Conservation (phyloP, 73 alveolate species). For the Breviolum minutum region DNA sequence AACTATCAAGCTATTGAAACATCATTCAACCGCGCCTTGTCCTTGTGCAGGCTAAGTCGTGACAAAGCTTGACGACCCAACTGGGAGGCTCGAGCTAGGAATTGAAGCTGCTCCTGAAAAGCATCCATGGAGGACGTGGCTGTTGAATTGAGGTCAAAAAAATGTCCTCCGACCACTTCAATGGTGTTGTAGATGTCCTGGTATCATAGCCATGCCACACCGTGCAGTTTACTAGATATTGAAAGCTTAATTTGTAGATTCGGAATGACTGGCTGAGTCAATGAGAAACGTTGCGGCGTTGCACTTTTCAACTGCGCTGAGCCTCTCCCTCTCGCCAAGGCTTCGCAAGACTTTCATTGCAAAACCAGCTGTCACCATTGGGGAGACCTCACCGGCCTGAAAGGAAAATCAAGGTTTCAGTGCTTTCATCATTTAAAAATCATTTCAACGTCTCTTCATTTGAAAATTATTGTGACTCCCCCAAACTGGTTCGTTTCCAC, state of each 20-base stretch:
- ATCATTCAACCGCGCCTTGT: neutral
- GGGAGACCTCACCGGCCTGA: constrained; percentile 39
- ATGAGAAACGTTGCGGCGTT: neutral
- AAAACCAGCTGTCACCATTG: constrained; percentile 8
- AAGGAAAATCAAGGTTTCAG: no score
- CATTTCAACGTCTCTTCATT: no score
- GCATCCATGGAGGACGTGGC: neutral
- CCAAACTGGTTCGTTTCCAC: no score
- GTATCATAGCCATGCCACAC: neutral
- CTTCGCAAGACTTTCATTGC: constrained; percentile 39
- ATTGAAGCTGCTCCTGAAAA: constrained; percentile 42
- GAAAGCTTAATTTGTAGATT: no score
- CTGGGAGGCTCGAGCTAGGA: constrained; percentile 65
- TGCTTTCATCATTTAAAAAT: neutral
- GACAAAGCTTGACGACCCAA: constrained; percentile 46
- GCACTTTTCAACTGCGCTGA: neutral
- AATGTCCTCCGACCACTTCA: constrained; percentile 24
- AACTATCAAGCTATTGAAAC: neutral
- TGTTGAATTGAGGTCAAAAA: neutral
- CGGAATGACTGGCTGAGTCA: neutral
- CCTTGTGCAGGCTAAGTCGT: neutral
- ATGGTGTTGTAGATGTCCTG: neutral
- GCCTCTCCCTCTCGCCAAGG: constrained; percentile 64
- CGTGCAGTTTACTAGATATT: neutral
- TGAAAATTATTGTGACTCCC: neutral